Percentiles rank a stretch among this genome's conserved stretches.
phyloP scores from a whole-genome alignment of 208 protist genomes.

The Leishmania turanica region DNA sequence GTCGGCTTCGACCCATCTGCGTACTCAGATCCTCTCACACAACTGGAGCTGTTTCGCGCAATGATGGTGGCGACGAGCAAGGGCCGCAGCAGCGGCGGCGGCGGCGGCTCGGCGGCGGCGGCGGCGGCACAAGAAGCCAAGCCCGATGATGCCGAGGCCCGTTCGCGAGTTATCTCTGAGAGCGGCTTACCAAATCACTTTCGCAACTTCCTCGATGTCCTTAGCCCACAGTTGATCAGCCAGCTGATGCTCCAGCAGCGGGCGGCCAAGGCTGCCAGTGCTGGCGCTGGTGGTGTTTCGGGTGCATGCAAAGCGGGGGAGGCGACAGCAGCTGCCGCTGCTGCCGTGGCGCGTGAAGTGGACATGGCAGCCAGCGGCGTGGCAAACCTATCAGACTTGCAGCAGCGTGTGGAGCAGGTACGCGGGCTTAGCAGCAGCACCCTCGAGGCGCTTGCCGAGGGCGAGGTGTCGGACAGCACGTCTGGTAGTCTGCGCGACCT shows the following conservation, averaged over 20 bases:
- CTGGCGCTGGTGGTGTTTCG: neutral
- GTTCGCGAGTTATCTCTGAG: slow-evolving; percentile 1
- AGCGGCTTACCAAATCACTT: slow-evolving; percentile 9
- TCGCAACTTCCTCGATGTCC: slow-evolving; percentile 28
- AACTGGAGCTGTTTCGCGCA: slow-evolving; percentile 30
- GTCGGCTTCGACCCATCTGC: slow-evolving; percentile 19
- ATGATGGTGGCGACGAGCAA: slow-evolving; percentile 38
- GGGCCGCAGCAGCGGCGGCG: slow-evolving; percentile 11
- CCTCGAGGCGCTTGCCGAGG: slow-evolving; percentile 25
- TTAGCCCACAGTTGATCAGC: slow-evolving; percentile 26
- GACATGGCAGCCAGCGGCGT: slow-evolving; percentile 17
- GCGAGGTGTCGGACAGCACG: slow-evolving; percentile 27
- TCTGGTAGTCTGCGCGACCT: slow-evolving; percentile 21
- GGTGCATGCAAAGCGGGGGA: slow-evolving; percentile 9
- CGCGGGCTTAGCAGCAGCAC: slow-evolving; percentile 35
- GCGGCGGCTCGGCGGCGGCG: neutral
- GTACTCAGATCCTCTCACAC: slow-evolving; percentile 27
- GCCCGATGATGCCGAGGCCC: slow-evolving; percentile 10
- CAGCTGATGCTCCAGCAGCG: slow-evolving; percentile 29
- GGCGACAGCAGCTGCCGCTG: neutral
- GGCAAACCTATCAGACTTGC: slow-evolving; percentile 28
- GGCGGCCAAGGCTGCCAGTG: slow-evolving; percentile 2
- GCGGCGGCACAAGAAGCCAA: slow-evolving; percentile 16
- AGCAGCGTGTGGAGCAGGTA: slow-evolving; percentile 33
- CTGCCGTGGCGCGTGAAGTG: slow-evolving; percentile 1